Percentiles rank a stretch among this genome's conserved stretches.
These are phyloP conservation scores for Aspergillus cristatus DNA, from an alignment of 495 filamentous ascomycete species.

Conservation along the genomic window DNA sequence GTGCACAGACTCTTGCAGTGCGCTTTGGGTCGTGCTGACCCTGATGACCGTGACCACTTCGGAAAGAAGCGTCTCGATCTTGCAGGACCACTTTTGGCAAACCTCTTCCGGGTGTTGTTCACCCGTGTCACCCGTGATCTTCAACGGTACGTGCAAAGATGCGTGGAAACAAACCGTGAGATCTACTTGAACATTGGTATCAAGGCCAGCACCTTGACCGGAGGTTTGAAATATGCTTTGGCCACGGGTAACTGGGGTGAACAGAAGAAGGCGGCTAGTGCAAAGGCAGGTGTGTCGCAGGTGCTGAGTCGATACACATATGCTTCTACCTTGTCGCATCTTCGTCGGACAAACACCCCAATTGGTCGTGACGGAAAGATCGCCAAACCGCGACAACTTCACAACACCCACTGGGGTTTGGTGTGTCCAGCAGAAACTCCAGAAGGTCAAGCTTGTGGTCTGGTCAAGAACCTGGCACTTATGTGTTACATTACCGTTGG, in stretches of 20 bases:
- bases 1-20: constrained; percentile 89
- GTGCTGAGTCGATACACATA: constrained; percentile 98
- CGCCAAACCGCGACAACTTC: constrained; percentile 92
- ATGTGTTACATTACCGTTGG: constrained; percentile 98
- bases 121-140: constrained; percentile 82
- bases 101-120: constrained; percentile 82
- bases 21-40: constrained; percentile 79
- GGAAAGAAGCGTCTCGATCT: constrained; percentile 97
- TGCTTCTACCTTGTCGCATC: constrained; percentile 89
- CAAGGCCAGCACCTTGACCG: constrained; percentile 83
- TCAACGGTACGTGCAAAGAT: constrained; percentile 78
- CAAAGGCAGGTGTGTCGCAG: constrained; percentile 95
- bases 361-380: constrained; percentile 98
- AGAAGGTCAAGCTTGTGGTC: constrained; percentile 94
- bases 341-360: constrained; percentile 93
- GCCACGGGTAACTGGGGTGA: constrained; percentile 99
- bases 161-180: constrained; percentile 77
- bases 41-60: constrained; percentile 97
- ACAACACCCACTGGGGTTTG: constrained; percentile 98
- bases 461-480: constrained; percentile 95
- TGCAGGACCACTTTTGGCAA: constrained; percentile 86
- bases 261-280: constrained; percentile 91
- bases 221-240: constrained; percentile 90
- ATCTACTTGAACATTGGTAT: constrained; percentile 85
- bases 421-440: constrained; percentile 97